Base-by-base conservation (phyloP, 2,329 filamentous ascomycete genomes). In the Plenodomus lindquistii region DNA sequence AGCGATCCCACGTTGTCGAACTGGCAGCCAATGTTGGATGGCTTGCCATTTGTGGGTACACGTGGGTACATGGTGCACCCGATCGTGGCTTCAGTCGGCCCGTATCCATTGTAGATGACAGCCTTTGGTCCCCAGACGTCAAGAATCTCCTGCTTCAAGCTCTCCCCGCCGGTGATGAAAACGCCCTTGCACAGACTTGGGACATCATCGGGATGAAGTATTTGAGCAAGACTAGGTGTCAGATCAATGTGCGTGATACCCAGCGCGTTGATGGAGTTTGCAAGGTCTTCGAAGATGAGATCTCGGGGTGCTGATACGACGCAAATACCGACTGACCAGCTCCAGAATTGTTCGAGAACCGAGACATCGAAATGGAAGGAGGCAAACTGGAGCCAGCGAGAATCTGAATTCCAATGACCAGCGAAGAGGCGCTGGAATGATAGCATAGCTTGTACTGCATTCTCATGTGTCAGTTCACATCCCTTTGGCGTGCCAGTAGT, bases 291-390 rank as follows among this genome's bases (percentile, higher is more conserved):
- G 27, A 97, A 85, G 1, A 97, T 86, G 1, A 96, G 67, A 66
- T 97, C 91, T 56, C 89, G 83, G 0, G 90, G 88, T 6, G 89
- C 91, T 2, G 89, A 86, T 2, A 93, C 87, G 0, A 97, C 81
- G 3, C 88, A 86, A 20, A 97, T 91, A 1, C 91, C 91, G 1
- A 94, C 88, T 21, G 87, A 91, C 92, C 92, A 97, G 48, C 87
- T 94, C 91, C 91, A 97, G 69, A 93, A 97, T 63, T 96, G 92
- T 66, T 97, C 92, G 0, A 97, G 79, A 0, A 97, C 88, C 1
- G 89, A 94, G 3, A 97, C 92, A 62, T 97, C 93, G 52, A 97
- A 97, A 70, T 96, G 93, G 47, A 96, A 90, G 0, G 91, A 92
- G 1, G 93, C 93, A 65, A 97, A 97, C 65, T 97, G 93, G 1